Conservation (phyloP, 2,329 filamentous ascomycete genomes). For the Hymenoscyphus albidus region DNA sequence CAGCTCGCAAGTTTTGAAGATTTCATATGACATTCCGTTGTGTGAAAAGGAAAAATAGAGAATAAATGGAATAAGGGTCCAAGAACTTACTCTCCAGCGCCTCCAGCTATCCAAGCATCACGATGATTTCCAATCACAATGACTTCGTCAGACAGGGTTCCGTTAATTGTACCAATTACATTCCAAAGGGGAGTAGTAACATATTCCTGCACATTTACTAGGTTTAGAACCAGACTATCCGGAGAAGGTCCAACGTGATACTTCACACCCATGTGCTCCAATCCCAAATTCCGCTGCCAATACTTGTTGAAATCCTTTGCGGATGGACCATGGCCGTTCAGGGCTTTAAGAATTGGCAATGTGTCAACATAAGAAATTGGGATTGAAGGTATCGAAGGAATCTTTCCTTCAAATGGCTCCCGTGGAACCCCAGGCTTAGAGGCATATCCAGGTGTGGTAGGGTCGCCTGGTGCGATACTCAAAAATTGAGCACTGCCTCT, state of each 20-base stretch:
- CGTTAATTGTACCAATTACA: slow-evolving; percentile 88
- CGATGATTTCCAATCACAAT: slow-evolving; percentile 89
- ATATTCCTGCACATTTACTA: slow-evolving; percentile 77
- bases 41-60: background rate
- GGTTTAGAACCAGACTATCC: slow-evolving; percentile 64
- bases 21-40: background rate
- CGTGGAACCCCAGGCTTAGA: slow-evolving; percentile 86
- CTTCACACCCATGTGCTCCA: slow-evolving; percentile 61
- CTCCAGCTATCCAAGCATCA: slow-evolving; percentile 86
- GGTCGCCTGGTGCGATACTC: slow-evolving; percentile 66
- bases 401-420: slow-evolving; percentile 63
- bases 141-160: slow-evolving; percentile 81
- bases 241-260: slow-evolving; percentile 70
- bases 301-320: slow-evolving; percentile 68
- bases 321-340: slow-evolving; percentile 84
- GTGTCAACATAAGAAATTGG: slow-evolving; percentile 88
- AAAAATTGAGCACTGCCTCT: slow-evolving; percentile 82
- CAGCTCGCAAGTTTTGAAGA: background rate
- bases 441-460: slow-evolving; percentile 90
- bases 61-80: background rate
- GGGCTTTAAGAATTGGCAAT: slow-evolving; percentile 78
- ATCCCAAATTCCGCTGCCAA: slow-evolving; percentile 58
- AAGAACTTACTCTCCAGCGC: slow-evolving; percentile 57
- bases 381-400: slow-evolving; percentile 82
- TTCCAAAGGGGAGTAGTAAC: slow-evolving; percentile 82